These are phyloP conservation scores for Trifolium pratense DNA, from an alignment of 306 rosid genomes.

Conservation along the genomic window DNA sequence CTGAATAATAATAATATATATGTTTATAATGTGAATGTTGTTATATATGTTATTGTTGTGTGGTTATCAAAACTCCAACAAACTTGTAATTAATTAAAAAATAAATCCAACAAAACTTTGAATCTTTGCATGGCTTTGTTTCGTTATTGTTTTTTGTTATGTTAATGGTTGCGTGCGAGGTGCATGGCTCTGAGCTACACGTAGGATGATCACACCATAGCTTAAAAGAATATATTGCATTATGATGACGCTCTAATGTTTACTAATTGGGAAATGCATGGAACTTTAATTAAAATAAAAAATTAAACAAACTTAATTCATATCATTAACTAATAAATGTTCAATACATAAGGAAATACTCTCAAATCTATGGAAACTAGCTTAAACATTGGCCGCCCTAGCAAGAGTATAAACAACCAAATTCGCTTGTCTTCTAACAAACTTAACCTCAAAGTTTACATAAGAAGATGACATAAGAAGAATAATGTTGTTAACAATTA, in stretches of 20 bases:
- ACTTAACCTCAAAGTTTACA: no score
- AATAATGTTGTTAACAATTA: no score
- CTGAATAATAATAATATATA: conserved; percentile 30
- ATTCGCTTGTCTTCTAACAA: no score
- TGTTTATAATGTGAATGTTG: conserved; percentile 34
- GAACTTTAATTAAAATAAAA: no score
- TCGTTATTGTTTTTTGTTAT: conserved; percentile 21
- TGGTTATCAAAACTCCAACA: conserved; percentile 61
- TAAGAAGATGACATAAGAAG: no score
- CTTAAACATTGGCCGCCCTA: no score
- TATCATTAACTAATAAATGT: no score
- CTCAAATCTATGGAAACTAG: no score
- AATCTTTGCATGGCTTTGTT: conserved; percentile 42
- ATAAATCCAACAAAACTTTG: conserved; percentile 41
- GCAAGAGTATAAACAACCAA: no score
- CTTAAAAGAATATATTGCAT: conserved; percentile 2
- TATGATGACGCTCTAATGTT: conserved; percentile 30
- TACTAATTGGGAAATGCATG: not conserved
- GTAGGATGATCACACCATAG: conserved; percentile 25
- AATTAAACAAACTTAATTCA: no score
- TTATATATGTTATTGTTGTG: conserved; percentile 31
- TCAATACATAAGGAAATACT: no score
- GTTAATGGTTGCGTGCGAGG: conserved; percentile 1
- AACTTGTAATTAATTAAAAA: conserved; percentile 22
- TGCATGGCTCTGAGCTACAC: conserved; percentile 38